A percentile compares a stretch with the other conserved stretches of the same genome.
phyloP scores from a whole-genome alignment of 164 flowering plant genomes.

The Piper longum region DNA sequence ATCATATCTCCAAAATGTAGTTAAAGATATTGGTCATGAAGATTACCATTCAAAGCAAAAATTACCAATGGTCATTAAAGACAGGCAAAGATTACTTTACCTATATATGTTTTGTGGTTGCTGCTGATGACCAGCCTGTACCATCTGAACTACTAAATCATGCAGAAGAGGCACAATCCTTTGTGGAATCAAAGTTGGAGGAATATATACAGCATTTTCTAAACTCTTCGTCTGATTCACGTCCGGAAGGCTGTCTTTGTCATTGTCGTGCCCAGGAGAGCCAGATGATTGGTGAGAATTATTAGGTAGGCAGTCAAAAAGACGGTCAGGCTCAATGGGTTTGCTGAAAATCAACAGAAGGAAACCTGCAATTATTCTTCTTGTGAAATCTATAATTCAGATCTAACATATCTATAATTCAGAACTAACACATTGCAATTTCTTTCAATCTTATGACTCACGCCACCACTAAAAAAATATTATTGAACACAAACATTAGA shows the following conservation, averaged over 20 bases:
- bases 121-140: constrained; percentile 66
- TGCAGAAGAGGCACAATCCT: constrained; percentile 78
- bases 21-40: too few relatives aligned
- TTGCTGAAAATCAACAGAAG: constrained; percentile 44
- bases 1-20: too few relatives aligned
- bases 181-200: constrained; percentile 81
- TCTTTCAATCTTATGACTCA: too few relatives aligned
- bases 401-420: too few relatives aligned
- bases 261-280: constrained; percentile 42
- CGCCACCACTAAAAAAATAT: too few relatives aligned
- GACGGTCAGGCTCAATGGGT: constrained; percentile 89
- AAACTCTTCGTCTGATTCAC: constrained; percentile 22
- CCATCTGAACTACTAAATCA: constrained; percentile 75
- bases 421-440: too few relatives aligned
- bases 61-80: not conserved
- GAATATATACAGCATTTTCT: constrained; percentile 53
- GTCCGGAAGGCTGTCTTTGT: constrained; percentile 21
- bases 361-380: too few relatives aligned
- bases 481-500: too few relatives aligned
- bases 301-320: constrained; percentile 83
- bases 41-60: not conserved
- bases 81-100: constrained; percentile 22
- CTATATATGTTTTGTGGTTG: constrained; percentile 61
- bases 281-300: constrained; percentile 59
- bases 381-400: too few relatives aligned